Percentiles rank a stretch among this genome's conserved stretches.
phyloP scores from a whole-genome alignment of 208 protist species.

The Lotmaria passim region DNA sequence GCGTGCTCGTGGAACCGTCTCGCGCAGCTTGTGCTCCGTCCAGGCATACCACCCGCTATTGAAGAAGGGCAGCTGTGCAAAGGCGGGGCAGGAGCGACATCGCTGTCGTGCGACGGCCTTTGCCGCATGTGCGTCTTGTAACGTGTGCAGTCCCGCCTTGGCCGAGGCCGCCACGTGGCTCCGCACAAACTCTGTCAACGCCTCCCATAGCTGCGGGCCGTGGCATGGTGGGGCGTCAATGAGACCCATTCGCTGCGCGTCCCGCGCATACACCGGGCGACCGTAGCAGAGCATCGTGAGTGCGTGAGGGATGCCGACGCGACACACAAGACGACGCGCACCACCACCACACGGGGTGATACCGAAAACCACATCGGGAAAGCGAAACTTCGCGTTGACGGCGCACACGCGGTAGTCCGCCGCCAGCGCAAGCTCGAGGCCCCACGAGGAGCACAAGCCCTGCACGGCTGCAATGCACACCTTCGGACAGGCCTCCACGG shows the following conservation, averaged over 20 bases:
- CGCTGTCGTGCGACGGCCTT: conserved; percentile 16
- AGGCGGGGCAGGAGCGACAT: conserved; percentile 17
- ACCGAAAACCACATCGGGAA: conserved; percentile 72
- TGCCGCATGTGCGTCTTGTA: conserved; percentile 4
- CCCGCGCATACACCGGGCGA: conserved; percentile 38
- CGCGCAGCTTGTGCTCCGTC: conserved; percentile 46
- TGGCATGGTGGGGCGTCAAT: conserved; percentile 44
- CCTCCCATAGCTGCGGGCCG: conserved; percentile 17
- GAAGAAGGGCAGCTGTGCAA: conserved; percentile 23
- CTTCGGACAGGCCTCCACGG: conserved; percentile 61
- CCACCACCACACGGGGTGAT: conserved; percentile 83
- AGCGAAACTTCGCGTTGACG: conserved; percentile 47
- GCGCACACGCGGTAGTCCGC: conserved; percentile 71
- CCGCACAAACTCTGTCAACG: conserved; percentile 8
- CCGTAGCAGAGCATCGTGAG: conserved; percentile 49
- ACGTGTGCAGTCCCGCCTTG: neutral
- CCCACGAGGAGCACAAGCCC: conserved; percentile 75
- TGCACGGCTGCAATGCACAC: conserved; percentile 75
- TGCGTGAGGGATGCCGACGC: conserved; percentile 61
- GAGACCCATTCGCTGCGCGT: conserved; percentile 68
- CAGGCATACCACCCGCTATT: conserved; percentile 48
- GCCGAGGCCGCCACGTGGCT: conserved; percentile 4
- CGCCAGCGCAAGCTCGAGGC: conserved; percentile 75
- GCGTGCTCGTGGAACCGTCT: conserved; percentile 47
- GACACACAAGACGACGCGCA: conserved; percentile 71